Conservation (phyloP, 1,284 basidiomycete genomes). For the Melampsora larici-populina region DNA sequence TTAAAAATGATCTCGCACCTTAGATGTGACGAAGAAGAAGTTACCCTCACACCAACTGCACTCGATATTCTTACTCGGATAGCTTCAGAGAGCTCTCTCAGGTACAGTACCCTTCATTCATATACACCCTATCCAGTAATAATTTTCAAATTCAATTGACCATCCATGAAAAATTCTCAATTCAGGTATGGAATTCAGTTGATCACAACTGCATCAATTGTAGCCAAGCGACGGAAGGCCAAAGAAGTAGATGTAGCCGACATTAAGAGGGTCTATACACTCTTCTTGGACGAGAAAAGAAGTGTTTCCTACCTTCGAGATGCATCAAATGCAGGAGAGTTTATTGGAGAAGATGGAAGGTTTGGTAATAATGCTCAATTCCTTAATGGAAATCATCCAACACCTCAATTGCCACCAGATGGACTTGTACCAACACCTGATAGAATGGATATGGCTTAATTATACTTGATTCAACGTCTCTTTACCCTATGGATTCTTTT, state of each 20-base stretch:
- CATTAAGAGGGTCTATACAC: constrained; percentile 69
- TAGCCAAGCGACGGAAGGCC: constrained; percentile 76
- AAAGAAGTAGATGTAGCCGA: constrained; percentile 72
- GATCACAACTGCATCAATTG: constrained; percentile 80
- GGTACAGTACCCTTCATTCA: neutral
- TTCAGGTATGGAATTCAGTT: constrained; percentile 86
- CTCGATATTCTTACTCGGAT: constrained; percentile 75
- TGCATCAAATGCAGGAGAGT: constrained; percentile 14
- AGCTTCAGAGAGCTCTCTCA: constrained; percentile 66
- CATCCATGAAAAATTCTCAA: constrained; percentile 48
- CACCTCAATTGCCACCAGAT: neutral
- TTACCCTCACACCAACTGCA: constrained; percentile 73
- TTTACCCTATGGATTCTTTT: neutral
- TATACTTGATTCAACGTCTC: neutral
- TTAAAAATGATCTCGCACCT: neutral
- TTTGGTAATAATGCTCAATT: constrained; percentile 7
- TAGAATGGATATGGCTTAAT: neutral
- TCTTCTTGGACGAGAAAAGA: constrained; percentile 90
- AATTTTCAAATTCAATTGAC: too few relatives aligned
- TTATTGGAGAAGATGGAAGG: constrained; percentile 37
- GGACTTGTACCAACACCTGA: neutral
- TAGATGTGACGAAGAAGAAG: constrained; percentile 94
- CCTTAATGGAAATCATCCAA: neutral
- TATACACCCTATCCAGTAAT: neutral
- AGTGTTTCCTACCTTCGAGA: constrained; percentile 84